Evolutionary conservation across 306 rosid genomes (phyloP).

Genomic region (Glycine soja): DNA sequence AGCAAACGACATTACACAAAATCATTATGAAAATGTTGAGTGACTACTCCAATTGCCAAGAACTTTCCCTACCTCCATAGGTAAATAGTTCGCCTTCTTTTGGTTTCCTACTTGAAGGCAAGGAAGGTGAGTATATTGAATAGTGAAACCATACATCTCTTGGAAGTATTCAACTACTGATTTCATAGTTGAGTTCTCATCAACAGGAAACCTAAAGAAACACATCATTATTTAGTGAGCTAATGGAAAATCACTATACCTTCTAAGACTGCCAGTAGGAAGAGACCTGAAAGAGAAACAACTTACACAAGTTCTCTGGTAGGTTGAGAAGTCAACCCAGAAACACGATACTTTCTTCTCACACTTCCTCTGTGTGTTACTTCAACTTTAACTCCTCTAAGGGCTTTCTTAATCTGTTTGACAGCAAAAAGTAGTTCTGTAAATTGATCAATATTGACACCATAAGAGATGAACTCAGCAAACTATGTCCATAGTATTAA

Average conservation of each 20-base stretch:
- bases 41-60: slow-evolving; percentile 6
- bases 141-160: slow-evolving; percentile 94
- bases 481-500: background rate
- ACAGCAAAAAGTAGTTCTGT: slow-evolving; percentile 29
- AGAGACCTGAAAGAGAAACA: slow-evolving; percentile 13
- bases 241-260: background rate
- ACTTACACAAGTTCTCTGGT: slow-evolving; percentile 92
- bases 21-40: background rate
- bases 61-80: slow-evolving; percentile 79
- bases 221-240: slow-evolving; percentile 29
- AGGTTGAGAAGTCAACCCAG: slow-evolving; percentile 94
- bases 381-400: slow-evolving; percentile 94
- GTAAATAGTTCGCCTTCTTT: slow-evolving; percentile 92
- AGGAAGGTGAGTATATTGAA: slow-evolving; percentile 87
- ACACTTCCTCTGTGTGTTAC: slow-evolving; percentile 93
- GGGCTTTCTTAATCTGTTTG: slow-evolving; percentile 87
- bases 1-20: slow-evolving; percentile 21
- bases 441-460: slow-evolving; percentile 5
- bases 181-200: slow-evolving; percentile 89
- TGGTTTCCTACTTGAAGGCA: slow-evolving; percentile 98
- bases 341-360: slow-evolving; percentile 90
- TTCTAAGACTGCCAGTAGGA: background rate
- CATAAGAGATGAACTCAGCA: background rate
- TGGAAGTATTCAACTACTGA: slow-evolving; percentile 94
- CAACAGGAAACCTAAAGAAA: slow-evolving; percentile 84